Evolutionary conservation across 208 protist species (phyloP), one percentile per base, ranked within the genome.

Genomic region (Wallacemonas sp.): DNA sequence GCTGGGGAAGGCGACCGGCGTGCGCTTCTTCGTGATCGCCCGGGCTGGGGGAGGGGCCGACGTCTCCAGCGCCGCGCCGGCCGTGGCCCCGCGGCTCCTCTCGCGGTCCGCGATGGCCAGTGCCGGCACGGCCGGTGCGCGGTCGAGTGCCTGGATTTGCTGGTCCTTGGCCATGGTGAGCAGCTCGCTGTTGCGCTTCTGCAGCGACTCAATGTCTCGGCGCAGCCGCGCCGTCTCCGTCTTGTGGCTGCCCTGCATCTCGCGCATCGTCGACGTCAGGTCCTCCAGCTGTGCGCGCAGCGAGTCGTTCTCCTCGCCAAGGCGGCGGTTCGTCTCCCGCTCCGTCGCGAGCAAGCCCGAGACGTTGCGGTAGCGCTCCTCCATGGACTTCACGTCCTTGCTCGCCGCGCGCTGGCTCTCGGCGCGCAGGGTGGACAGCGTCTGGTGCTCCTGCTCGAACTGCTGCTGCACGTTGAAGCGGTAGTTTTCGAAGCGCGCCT

Each of bases 131-230:
- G 39, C 61, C 14, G 59, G 28, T 10, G 48, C 49, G 54, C 29
- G 39, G 32, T 54, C 25, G 20, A 39, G 61, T 11, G 42, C 57
- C 48, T 54, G 45, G 3, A 89, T 63, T 62, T 95, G 88, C 46
- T 88, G 76, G 57, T 97, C 81, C 48, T 82, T 76, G 29, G 86
- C 64, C 81, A 97, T 87, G 18, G 84, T 74, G 1, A 93, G 72
- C 23, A 97, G 67, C 44, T 95, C 85, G 14, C 74, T 75, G 69
- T 97, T 97, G 42, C 92, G 87, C 22, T 77, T 72, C 12, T 86
- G 84, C 14, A 97, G 88, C 23, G 86, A 89, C n/a, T 92, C 88
- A 41, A 92, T 78, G 49, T 95, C 90, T 32, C 85, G 81, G 32
- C 82, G 82, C 69, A 95, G 81, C 32, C 89, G 87, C 20, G 48